Base-by-base conservation (phyloP, 257 asterid genomes). In the Petunia axillaris region DNA sequence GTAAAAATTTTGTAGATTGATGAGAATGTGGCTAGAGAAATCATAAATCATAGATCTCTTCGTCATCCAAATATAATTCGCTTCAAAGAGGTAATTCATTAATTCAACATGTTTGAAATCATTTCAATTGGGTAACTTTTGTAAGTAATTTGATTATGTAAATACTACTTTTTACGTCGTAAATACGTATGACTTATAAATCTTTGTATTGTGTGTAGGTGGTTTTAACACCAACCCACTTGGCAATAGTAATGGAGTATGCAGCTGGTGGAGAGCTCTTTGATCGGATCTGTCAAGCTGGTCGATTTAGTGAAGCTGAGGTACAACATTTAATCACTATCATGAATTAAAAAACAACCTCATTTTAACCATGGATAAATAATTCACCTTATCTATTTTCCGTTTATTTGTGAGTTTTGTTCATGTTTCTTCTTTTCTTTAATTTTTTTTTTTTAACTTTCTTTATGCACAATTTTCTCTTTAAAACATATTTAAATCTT, bases 11-110 rank as follows among this genome's bases (percentile, higher is more conserved):
- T 81, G 88, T 86, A 90, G 95, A 92, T 90, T 83, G 97, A 92
- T 84, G 97, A 89, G 79, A 90, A 92, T 86, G 95, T 92, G 8
- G 93, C 90, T 0, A 85, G 97, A 79, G 97, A 92, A 75, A 92
- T 92, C 16, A 91, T 92, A 60, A 91, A 92, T 63, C 95, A 91
- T 81, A 84, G 97, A 78, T 92, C 97, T 1, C 92, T 92, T 9
- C 87, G 94, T 1, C 97, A 92, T 86, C 97, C 95, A 14, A 92
- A 92, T 62, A 92, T 92, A 3, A 92, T 92, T 84, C 95, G 94
- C 40, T 92, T 91, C 87, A 92, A 91, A 85, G 94, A 92, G 93
- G 96, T 87, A 15, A 5, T 38, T 50, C 6, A 13, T 60, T 4
- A 52, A 9, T 48, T 48, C 10, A 1, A 7, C 13, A 53, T 11